These are phyloP conservation scores for Taiozyma sp. DNA, from an alignment of 1,139 yeast species.

Conservation along the genomic window DNA sequence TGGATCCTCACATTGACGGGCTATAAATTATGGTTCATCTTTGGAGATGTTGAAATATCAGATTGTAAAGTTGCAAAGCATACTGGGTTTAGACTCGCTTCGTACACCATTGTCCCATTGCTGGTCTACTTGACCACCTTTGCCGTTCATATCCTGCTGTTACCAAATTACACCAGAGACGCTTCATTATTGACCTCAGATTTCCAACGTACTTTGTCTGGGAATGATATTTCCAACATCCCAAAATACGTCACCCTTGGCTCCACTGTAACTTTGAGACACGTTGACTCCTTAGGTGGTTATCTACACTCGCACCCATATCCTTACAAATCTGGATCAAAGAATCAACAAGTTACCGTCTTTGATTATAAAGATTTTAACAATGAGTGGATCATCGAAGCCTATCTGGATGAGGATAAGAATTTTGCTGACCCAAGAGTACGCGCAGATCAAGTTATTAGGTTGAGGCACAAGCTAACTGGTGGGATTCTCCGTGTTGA, in stretches of 20 bases:
- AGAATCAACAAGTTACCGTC: slow-evolving; percentile 65
- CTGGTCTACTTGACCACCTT: slow-evolving; percentile 43
- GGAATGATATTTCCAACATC: slow-evolving; percentile 35
- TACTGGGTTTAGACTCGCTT: slow-evolving; percentile 28
- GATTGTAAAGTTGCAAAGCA: slow-evolving; percentile 30
- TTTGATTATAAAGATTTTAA: slow-evolving; percentile 46
- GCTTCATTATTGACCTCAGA: slow-evolving; percentile 49
- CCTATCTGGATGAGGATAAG: slow-evolving; percentile 19
- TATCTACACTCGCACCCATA: slow-evolving; percentile 65
- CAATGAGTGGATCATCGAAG: slow-evolving; percentile 66
- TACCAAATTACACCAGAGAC: slow-evolving; percentile 41
- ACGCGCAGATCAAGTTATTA: slow-evolving; percentile 44
- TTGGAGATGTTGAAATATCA: slow-evolving; percentile 50
- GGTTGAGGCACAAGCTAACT: slow-evolving; percentile 57
- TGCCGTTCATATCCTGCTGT: slow-evolving; percentile 42
- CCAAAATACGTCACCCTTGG: slow-evolving; percentile 57
- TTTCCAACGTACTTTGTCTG: slow-evolving; percentile 49
- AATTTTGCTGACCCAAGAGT: slow-evolving; percentile 31
- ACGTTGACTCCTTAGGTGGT: slow-evolving; percentile 48
- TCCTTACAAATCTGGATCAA: slow-evolving; percentile 48
- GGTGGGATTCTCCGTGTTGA: slow-evolving; percentile 52
- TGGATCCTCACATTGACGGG: slow-evolving; percentile 44
- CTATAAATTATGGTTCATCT: slow-evolving; percentile 45
- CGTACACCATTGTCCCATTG: slow-evolving; percentile 43
- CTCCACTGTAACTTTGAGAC: slow-evolving; percentile 61